Evolutionary conservation across 2,329 filamentous ascomycete species (phyloP), one percentile per base, ranked within the genome.

Genomic region (Hortaea werneckii): DNA sequence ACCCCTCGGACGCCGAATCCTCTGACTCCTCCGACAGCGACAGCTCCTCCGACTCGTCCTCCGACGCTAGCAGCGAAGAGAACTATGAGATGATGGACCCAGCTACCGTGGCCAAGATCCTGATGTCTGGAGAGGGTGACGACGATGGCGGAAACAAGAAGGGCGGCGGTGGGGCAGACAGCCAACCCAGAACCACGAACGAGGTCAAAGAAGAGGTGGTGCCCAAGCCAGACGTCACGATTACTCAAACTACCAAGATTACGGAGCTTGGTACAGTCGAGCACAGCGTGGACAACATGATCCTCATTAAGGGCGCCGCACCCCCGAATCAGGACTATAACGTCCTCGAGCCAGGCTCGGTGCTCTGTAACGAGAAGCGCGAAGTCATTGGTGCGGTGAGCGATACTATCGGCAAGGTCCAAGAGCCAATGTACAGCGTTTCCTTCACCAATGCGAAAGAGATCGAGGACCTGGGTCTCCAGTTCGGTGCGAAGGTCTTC

Each of bases 341-440:
- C 57, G 88, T 95, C 0, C 76, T 96, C 1, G 88, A 95, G 59
- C 76, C 77, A 5, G 87, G 86, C 29, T 94, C 89, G 0, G 77
- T 94, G 3, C 75, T 98, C 28, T 95, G 87, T 67, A 79, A 81
- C 28, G 78, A 78, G 51, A 78, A 92, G 55, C 77, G 87, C 43
- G 77, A 75, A 13, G 77, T 95, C 28, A 76, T 95, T 44, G 92
- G 89, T 26, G 82, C 78, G 12, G 77, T 96, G 4, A 76, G 81
- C 4, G 90, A 96, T 58, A 85, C 87, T 5, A 77, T 96, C 30
- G 92, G 90, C 40, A 79, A 85, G 58, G 87, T 95, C 3, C 78
- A 87, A 52, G 82, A 87, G 55, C 92, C 92, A 6, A 73, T 89
- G 55, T 98, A 96, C 67, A 85, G 84, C 1, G 78, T 95, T 7